Evolutionary conservation across 208 protist species (phyloP).

Genomic region (Naegleria gruberi): DNA sequence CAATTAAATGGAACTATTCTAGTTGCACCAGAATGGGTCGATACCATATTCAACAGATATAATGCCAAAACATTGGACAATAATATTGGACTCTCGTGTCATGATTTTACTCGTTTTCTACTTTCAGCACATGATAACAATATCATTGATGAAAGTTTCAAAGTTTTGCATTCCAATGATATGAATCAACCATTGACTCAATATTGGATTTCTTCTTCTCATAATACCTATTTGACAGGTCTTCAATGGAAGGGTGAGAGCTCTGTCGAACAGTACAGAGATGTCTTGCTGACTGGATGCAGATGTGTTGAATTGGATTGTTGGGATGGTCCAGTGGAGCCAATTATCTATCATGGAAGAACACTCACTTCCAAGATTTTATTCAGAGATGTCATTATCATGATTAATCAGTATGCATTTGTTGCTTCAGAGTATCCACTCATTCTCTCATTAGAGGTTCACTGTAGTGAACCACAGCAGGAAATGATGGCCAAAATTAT

Average conservation of each 20-base stretch:
- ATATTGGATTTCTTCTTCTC: constrained; percentile 82
- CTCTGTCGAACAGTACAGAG: constrained; percentile 37
- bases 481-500: constrained; percentile 48
- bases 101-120: constrained; percentile 21
- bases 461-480: constrained; percentile 56
- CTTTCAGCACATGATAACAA: background rate
- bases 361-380: constrained; percentile 58
- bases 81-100: background rate
- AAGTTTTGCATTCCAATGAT: constrained; percentile 32
- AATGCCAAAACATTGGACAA: background rate
- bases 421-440: constrained; percentile 50
- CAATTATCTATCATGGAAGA: constrained; percentile 64
- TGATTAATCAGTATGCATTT: constrained; percentile 55
- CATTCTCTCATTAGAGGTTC: constrained; percentile 62
- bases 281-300: constrained; percentile 36
- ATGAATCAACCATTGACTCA: constrained; percentile 65
- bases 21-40: background rate
- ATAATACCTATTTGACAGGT: constrained; percentile 89
- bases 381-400: constrained; percentile 48
- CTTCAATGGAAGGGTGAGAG: constrained; percentile 64
- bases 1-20: constrained; percentile 24
- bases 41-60: background rate
- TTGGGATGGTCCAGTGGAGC: constrained; percentile 64
- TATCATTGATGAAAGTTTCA: constrained; percentile 26
- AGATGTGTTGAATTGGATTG: constrained; percentile 60